Base-by-base conservation (phyloP, 176 grass and related monocot species). In the Secale cereale region DNA sequence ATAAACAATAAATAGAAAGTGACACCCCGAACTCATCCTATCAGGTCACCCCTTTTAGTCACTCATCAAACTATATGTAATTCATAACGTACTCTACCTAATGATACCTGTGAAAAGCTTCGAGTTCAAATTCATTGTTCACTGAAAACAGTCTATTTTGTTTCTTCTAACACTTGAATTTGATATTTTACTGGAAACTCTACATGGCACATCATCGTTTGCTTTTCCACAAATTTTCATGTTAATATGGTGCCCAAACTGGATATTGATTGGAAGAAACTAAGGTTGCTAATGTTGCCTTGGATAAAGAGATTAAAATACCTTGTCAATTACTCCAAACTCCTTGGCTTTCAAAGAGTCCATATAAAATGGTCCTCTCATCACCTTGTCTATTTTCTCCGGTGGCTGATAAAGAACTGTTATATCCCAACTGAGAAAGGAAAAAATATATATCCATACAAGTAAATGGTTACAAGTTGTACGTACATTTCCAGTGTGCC, bases 311-410 rank as follows among this genome's bases (percentile, higher is more conserved):
- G 71, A 83, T 32, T 84, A 88, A 50, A 63, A 59, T 96, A 99
- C 97, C 97, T 96, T 94, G 88, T 99, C 97, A 76, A 99, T 89
- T 65, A 96, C 90, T 59, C 97, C 97, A 91, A 99, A 94, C 76
- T 99, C 93, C 76, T 96, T 96, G 40, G 97, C 93, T 72, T 96
- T 85, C 70, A 92, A 41, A 10, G 94, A 85, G 54, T 94, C 82
- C 93, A 99, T 96, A 84, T 91, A 96, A 87, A 82, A 94, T 27
- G 89, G 88, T 23, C 81, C 86, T 86, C 86, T 87, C 86, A 99
- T 92, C 74, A 92, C 48, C 85, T 92, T 87, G 41, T 89, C 82
- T 92, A 98, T 85, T 80, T 91, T 89, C 76, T 94, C 97, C 17
- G 88, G 84, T 16, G 93, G 79, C 97, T 99, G 86, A 85, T 76